Evolutionary conservation across 805 yeast genomes (phyloP), one percentile per base, ranked within the genome.

Genomic region (Kodamaea kaohsiungensis): DNA sequence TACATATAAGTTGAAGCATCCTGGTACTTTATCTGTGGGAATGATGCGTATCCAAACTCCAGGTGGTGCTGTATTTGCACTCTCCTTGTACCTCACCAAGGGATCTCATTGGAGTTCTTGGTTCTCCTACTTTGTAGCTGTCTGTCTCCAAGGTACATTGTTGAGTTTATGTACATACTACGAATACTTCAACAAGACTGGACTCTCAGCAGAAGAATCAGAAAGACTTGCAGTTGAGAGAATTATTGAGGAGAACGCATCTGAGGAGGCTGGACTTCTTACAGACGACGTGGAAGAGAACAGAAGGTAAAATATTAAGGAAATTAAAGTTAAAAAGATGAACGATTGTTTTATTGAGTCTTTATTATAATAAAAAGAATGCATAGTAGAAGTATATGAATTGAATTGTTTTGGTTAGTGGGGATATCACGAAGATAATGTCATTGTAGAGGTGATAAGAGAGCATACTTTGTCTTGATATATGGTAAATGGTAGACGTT

Each of bases 1-100:
- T 40, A 90, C 96, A 0, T 87, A 76, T 61, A 63, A 57, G 1
- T 75, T 90, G 56, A 86, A 87, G 62, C 91, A 85, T 59, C 86
- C 96, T 0, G 97, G 96, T 8, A 85, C 91, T 0, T 75, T 90
- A 18, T 88, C 96, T 0, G 75, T 89, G 9, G 81, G 84, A 6
- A 89, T 88, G 91, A 88, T 90, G 93, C 71, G 85, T 43, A 79
- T 91, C 58, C 97, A 90, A 66, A 89, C 96, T 16, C 97, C 97
- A 0, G 97, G 97, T 13, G 96, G 96, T 15, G 87, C 81, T 58
- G 53, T 89, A 1, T 90, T 93, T 88, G 82, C 95, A 1, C 77
- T 83, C n/a, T 83, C 89, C 1, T 72, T 90, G 51, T 87, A 83
- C 52, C 66, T 82, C 55, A 83, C 91, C 47, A 87, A 88, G 43